Percentiles rank a stretch among this genome's conserved stretches.
Conservation (phyloP, 495 filamentous ascomycete species). For the Penicillium waksmanii region DNA sequence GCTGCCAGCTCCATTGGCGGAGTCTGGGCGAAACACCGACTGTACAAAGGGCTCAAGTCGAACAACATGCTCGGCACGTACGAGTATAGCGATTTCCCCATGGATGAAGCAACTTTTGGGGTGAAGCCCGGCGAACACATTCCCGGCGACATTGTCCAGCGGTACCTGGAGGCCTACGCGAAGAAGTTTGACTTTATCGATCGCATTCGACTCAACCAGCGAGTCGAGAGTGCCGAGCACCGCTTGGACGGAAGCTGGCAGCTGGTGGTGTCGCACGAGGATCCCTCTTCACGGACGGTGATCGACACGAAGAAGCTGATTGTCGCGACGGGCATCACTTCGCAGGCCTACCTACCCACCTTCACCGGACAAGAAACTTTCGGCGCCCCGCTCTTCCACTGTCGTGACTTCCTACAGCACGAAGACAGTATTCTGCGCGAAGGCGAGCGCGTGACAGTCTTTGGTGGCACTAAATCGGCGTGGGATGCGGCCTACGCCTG, state of each 20-base stretch:
- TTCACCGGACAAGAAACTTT: slow-evolving; percentile 56
- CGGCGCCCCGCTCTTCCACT: slow-evolving; percentile 64
- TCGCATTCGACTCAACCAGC: slow-evolving; percentile 56
- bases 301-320: slow-evolving; percentile 63
- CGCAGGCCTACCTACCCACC: slow-evolving; percentile 57
- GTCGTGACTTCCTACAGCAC: slow-evolving; percentile 55
- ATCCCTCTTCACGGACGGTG: not conserved
- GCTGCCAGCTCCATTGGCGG: slow-evolving; percentile 63
- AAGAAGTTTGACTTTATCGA: slow-evolving; percentile 58
- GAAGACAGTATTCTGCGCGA: slow-evolving; percentile 38
- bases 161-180: slow-evolving; percentile 68
- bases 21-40: slow-evolving; percentile 65
- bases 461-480: slow-evolving; percentile 75
- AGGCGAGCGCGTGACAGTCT: slow-evolving; percentile 55
- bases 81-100: slow-evolving; percentile 74
- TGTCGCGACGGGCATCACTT: slow-evolving; percentile 72
- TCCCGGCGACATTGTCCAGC: slow-evolving; percentile 64
- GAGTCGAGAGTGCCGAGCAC: slow-evolving; percentile 57
- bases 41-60: slow-evolving; percentile 70
- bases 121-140: slow-evolving; percentile 68
- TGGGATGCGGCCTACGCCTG: slow-evolving; percentile 78
- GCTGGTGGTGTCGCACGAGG: slow-evolving; percentile 32
- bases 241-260: slow-evolving; percentile 44
- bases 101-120: slow-evolving; percentile 63
- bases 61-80: slow-evolving; percentile 67